phyloP scores from a whole-genome alignment of 2,329 filamentous ascomycete genomes.

The Clonostachys rhizophaga region DNA sequence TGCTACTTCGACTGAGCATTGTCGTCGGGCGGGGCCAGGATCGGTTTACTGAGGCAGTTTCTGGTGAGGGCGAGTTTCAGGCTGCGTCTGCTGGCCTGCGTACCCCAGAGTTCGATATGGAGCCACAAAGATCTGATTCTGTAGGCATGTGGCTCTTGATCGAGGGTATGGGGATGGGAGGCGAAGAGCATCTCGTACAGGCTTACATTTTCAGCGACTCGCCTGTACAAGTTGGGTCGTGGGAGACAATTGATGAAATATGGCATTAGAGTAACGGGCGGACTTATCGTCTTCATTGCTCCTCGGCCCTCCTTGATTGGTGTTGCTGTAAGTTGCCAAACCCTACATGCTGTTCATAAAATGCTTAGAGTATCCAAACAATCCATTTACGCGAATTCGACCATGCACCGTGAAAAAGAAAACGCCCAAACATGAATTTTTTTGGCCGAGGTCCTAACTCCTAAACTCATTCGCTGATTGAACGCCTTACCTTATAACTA shows the following conservation, averaged over 20 bases:
- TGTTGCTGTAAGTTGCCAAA: no score
- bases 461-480: no score
- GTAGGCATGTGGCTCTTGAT: slow-evolving; percentile 75
- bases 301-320: no score
- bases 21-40: slow-evolving; percentile 70
- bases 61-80: slow-evolving; percentile 68
- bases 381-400: no score
- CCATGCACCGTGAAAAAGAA: no score
- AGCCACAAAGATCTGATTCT: slow-evolving; percentile 49
- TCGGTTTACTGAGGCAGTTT: slow-evolving; percentile 58
- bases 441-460: no score
- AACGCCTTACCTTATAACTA: no score
- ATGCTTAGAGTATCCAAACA: no score
- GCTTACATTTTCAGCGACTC: slow-evolving; percentile 48
- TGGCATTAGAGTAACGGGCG: neutral
- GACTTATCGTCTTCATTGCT: no score
- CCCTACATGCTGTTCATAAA: no score
- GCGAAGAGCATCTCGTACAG: slow-evolving; percentile 35
- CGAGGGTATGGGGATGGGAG: slow-evolving; percentile 65
- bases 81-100: slow-evolving; percentile 64
- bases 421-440: no score
- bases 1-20: slow-evolving; percentile 62
- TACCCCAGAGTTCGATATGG: slow-evolving; percentile 70
- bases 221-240: slow-evolving; percentile 32
- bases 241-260: slow-evolving; percentile 25